Evolutionary conservation across 2,329 filamentous ascomycete species (phyloP).

Genomic region (Diaporthe sp.): DNA sequence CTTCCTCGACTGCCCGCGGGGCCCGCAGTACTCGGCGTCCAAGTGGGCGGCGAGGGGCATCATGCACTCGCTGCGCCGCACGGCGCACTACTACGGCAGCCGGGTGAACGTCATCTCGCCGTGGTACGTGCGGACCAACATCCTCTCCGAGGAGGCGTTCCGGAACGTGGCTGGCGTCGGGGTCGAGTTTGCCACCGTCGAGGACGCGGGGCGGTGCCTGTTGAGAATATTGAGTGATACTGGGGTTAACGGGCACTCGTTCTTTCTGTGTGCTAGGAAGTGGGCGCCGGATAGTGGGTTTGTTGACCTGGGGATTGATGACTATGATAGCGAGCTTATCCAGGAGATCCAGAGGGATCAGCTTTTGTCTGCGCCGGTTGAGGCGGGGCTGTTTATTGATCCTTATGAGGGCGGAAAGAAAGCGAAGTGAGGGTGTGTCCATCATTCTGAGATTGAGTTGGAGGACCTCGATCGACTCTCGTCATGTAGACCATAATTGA

Average conservation of each 20-base stretch:
- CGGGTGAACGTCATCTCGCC: constrained; percentile 53
- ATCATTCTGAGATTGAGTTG: neutral
- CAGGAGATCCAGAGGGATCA: constrained; percentile 46
- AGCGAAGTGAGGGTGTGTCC: neutral
- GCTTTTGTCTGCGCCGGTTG: constrained; percentile 44
- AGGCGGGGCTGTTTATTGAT: constrained; percentile 42
- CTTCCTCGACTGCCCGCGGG: constrained; percentile 49
- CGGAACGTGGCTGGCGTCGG: constrained; percentile 41
- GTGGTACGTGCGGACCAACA: constrained; percentile 49
- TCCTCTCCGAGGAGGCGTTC: constrained; percentile 45
- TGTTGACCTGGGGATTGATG: constrained; percentile 43
- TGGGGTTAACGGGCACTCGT: constrained; percentile 47
- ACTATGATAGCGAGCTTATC: constrained; percentile 47
- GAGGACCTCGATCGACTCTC: neutral
- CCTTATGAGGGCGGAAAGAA: neutral
- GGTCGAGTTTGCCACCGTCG: constrained; percentile 45
- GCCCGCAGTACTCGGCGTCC: constrained; percentile 50
- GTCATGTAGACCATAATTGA: neutral
- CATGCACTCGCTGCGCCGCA: constrained; percentile 51
- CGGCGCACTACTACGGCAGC: constrained; percentile 48
- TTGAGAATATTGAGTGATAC: constrained; percentile 45
- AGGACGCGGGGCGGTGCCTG: constrained; percentile 45
- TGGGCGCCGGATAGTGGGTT: neutral
- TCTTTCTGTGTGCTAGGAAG: constrained; percentile 40
- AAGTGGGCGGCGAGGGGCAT: constrained; percentile 54